These are phyloP conservation scores for Podaxis mareebaensis DNA, from an alignment of 768 basidiomycete genomes.

Conservation along the genomic window DNA sequence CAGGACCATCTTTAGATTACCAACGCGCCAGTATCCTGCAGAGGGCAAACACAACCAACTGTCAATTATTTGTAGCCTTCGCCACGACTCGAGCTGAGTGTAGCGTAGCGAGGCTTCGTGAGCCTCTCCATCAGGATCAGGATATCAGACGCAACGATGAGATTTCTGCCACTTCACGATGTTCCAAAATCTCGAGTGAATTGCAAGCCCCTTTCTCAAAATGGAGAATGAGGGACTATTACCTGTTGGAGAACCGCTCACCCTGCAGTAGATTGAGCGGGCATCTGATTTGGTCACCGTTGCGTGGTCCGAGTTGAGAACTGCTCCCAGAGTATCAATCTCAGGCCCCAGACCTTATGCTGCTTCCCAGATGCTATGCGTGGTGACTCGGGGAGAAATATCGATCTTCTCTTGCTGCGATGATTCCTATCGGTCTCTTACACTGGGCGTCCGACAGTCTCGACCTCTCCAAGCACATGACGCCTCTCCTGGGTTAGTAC, in stretches of 20 bases:
- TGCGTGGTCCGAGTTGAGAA: background rate
- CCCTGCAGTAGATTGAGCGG: constrained; percentile 14
- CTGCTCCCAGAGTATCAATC: constrained; percentile 13
- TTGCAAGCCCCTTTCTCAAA: constrained; percentile 1
- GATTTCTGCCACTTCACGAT: constrained; percentile 5
- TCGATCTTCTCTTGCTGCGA: constrained; percentile 10
- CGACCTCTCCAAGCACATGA: background rate
- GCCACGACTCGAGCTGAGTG: no score
- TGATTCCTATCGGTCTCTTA: constrained; percentile 11
- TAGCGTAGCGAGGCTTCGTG: no score
- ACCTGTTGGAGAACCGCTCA: background rate
- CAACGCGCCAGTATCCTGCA: constrained; percentile 3
- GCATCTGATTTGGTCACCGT: constrained; percentile 11
- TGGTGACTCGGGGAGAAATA: constrained; percentile 7
- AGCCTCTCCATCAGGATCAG: background rate
- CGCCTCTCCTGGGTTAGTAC: constrained; percentile 1
- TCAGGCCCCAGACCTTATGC: background rate
- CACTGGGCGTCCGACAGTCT: background rate
- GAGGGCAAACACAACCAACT: background rate
- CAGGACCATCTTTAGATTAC: constrained; percentile 18
- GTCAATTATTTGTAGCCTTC: background rate
- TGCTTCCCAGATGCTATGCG: constrained; percentile 14
- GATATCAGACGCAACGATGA: background rate
- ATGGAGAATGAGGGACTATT: background rate
- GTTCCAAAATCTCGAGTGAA: background rate